Evolutionary conservation across 371 early-diverging fungal genomes (phyloP).

Genomic region (Umbelopsis sp.): DNA sequence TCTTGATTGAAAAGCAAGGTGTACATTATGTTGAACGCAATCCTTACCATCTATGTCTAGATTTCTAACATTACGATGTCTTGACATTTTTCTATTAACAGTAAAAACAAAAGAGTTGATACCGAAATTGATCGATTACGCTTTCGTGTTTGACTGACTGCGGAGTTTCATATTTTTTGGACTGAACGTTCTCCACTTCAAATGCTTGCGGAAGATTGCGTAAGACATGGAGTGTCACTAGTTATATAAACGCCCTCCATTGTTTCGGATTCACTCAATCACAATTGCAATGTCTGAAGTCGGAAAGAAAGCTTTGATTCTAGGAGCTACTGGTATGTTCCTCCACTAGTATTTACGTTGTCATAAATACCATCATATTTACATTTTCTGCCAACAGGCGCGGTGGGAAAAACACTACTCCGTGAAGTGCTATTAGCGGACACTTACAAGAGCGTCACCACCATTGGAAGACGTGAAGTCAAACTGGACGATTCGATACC

Average conservation of each 20-base stretch:
- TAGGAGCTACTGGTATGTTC: slow-evolving; percentile 45
- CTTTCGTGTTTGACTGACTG: background rate
- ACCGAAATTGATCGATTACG: background rate
- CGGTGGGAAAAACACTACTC: slow-evolving; percentile 72
- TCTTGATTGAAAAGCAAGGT: background rate
- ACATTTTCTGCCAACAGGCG: slow-evolving; percentile 43
- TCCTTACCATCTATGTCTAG: slow-evolving; percentile 67
- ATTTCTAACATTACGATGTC: slow-evolving; percentile 76
- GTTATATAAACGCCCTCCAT: too few species aligned
- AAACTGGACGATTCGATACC: slow-evolving; percentile 58
- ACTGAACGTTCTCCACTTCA: background rate
- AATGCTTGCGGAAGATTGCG: background rate
- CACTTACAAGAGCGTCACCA: slow-evolving; percentile 63
- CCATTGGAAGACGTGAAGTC: slow-evolving; percentile 60
- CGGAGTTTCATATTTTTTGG: background rate
- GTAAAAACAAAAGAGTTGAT: background rate
- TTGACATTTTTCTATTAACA: slow-evolving; percentile 57
- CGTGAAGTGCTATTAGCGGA: slow-evolving; percentile 62
- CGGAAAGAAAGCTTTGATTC: slow-evolving; percentile 33
- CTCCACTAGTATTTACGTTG: background rate
- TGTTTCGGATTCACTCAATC: too few species aligned
- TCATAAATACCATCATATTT: background rate
- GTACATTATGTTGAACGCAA: background rate
- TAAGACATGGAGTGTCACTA: too few species aligned
- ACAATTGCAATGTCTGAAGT: slow-evolving; percentile 3